phyloP scores from a whole-genome alignment of 768 basidiomycete species.

The Panellus pusillus region DNA sequence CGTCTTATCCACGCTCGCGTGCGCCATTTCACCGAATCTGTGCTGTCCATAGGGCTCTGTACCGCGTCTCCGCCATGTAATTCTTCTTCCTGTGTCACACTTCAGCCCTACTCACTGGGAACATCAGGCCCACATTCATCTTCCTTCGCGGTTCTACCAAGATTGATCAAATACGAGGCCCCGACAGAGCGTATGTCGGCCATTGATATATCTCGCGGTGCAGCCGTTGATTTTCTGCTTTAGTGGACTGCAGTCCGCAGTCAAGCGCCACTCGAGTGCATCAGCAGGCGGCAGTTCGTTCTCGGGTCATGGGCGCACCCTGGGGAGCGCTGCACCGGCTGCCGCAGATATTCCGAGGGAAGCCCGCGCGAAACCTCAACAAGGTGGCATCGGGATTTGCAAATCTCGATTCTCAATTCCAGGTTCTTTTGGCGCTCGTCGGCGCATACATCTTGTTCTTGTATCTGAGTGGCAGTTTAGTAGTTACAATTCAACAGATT shows the following conservation, averaged over 20 bases:
- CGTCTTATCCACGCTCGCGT: no score
- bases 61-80: constrained; percentile 74
- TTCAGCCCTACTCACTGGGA: not conserved
- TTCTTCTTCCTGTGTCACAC: constrained; percentile 20
- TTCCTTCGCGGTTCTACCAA: constrained; percentile 69
- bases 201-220: not conserved
- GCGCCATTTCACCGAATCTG: no score
- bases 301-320: constrained; percentile 70
- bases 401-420: constrained; percentile 66
- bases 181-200: constrained; percentile 57
- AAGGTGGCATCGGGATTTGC: constrained; percentile 39
- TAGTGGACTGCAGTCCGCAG: constrained; percentile 61
- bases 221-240: not conserved
- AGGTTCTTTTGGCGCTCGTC: constrained; percentile 56
- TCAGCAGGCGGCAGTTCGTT: constrained; percentile 49
- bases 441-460: constrained; percentile 65
- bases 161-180: constrained; percentile 73
- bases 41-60: constrained; percentile 29
- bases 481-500: not conserved
- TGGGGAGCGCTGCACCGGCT: constrained; percentile 50
- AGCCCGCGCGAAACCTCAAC: constrained; percentile 37
- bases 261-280: constrained; percentile 51
- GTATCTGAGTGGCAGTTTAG: constrained; percentile 37
- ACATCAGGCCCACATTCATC: constrained; percentile 83
- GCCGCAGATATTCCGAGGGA: constrained; percentile 35